Evolutionary conservation across 1,284 basidiomycete genomes (phyloP).

Genomic region (Leccinum fuscescens): DNA sequence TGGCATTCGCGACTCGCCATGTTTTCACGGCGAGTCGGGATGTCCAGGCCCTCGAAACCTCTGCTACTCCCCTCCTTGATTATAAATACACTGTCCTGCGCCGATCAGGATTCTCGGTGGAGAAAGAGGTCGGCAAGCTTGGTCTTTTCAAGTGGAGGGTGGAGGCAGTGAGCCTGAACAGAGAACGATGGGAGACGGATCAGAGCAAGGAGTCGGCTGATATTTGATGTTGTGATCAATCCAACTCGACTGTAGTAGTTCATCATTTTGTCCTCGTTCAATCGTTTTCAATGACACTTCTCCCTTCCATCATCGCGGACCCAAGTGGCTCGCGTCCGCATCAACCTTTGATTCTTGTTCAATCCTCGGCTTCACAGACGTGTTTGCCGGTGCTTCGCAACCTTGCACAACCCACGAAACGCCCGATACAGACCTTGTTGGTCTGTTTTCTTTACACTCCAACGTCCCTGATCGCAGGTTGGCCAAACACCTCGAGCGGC

Average conservation of each 20-base stretch:
- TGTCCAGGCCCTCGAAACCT: slow-evolving; percentile 46
- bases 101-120: slow-evolving; percentile 51
- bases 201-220: slow-evolving; percentile 7
- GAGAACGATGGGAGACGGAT: slow-evolving; percentile 23
- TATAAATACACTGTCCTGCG: slow-evolving; percentile 50
- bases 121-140: slow-evolving; percentile 41
- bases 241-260: background rate
- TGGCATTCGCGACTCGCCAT: slow-evolving; percentile 55
- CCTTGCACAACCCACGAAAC: slow-evolving; percentile 34
- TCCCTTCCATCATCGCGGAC: slow-evolving; percentile 38
- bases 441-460: slow-evolving; percentile 63
- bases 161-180: slow-evolving; percentile 27
- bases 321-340: slow-evolving; percentile 30
- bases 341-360: slow-evolving; percentile 56
- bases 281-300: slow-evolving; percentile 31
- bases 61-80: slow-evolving; percentile 49
- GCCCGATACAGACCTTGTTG: slow-evolving; percentile 42
- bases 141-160: slow-evolving; percentile 59
- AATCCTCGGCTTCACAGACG: slow-evolving; percentile 65
- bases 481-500: slow-evolving; percentile 23
- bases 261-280: background rate
- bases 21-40: slow-evolving; percentile 49
- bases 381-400: slow-evolving; percentile 55
- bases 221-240: slow-evolving; percentile 7
- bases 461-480: slow-evolving; percentile 34